A percentile compares a stretch with the other conserved stretches of the same genome.
phyloP scores from a whole-genome alignment of 2,329 filamentous ascomycete genomes.

The Tympanopsis confertula region DNA sequence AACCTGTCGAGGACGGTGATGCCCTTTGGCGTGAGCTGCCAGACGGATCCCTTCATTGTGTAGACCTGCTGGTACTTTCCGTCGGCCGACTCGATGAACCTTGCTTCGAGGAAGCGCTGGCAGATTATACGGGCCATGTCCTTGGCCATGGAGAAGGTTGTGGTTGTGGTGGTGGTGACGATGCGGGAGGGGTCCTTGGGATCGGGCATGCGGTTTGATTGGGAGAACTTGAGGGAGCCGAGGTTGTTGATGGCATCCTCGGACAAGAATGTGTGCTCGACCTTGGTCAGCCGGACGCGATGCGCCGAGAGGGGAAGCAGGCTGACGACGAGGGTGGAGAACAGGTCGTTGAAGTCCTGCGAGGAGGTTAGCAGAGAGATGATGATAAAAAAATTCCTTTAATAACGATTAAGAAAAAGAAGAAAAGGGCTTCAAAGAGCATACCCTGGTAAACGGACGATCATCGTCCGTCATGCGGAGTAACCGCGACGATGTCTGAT shows the following conservation, averaged over 20 bases:
- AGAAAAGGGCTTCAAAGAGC: conserved; percentile 18
- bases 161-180: conserved; percentile 95
- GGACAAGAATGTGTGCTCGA: conserved; percentile 89
- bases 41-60: conserved; percentile 80
- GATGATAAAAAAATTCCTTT: conserved; percentile 4
- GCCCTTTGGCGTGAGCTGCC: conserved; percentile 91
- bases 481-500: conserved; percentile 91
- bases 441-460: conserved; percentile 82
- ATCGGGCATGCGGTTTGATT: conserved; percentile 97
- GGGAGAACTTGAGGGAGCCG: conserved; percentile 93
- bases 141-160: conserved; percentile 97
- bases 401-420: conserved; percentile 10
- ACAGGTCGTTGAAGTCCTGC: conserved; percentile 95
- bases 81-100: conserved; percentile 89
- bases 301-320: conserved; percentile 78
- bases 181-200: conserved; percentile 92
- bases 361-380: conserved; percentile 6
- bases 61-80: conserved; percentile 73
- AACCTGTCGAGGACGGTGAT: conserved; percentile 85
- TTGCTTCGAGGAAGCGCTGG: conserved; percentile 83
- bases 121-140: conserved; percentile 97
- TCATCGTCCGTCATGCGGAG: conserved; percentile 98
- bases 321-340: conserved; percentile 90
- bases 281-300: conserved; percentile 77
- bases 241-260: conserved; percentile 98